Evolutionary conservation across 805 yeast species (phyloP).

Genomic region (Debaryomyces prosopidis): DNA sequence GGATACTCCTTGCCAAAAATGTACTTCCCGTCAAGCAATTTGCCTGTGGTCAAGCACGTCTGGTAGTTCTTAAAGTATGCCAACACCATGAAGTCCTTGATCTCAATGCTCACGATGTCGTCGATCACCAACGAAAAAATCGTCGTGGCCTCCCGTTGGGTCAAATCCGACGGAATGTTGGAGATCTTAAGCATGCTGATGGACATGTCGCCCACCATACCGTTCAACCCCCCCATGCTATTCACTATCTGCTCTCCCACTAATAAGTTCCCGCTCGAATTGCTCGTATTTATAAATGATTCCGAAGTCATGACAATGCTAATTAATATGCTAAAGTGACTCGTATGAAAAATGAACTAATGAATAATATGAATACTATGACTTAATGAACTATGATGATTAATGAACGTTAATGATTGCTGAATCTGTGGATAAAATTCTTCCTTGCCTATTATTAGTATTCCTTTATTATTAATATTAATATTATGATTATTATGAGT

Average conservation of each 20-base stretch:
- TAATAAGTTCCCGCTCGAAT: conserved; percentile 7
- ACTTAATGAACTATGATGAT: no score
- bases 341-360: no score
- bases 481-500: no score
- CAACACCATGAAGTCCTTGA: conserved; percentile 34
- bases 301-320: conserved; percentile 8
- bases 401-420: no score
- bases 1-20: conserved; percentile 38
- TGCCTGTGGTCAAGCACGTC: conserved; percentile 42
- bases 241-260: background rate
- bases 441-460: no score
- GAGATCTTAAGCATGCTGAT: conserved; percentile 30
- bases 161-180: conserved; percentile 64
- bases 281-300: conserved; percentile 1
- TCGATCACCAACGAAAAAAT: conserved; percentile 72
- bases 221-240: background rate
- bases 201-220: conserved; percentile 1
- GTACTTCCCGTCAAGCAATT: conserved; percentile 39
- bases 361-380: no score
- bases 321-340: conserved; percentile 1
- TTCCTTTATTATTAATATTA: no score
- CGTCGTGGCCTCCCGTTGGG: conserved; percentile 64
- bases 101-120: conserved; percentile 50
- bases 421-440: no score
- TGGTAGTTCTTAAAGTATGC: conserved; percentile 38